Conservation (phyloP, 306 rosid genomes). For the Corylus avellana region DNA sequence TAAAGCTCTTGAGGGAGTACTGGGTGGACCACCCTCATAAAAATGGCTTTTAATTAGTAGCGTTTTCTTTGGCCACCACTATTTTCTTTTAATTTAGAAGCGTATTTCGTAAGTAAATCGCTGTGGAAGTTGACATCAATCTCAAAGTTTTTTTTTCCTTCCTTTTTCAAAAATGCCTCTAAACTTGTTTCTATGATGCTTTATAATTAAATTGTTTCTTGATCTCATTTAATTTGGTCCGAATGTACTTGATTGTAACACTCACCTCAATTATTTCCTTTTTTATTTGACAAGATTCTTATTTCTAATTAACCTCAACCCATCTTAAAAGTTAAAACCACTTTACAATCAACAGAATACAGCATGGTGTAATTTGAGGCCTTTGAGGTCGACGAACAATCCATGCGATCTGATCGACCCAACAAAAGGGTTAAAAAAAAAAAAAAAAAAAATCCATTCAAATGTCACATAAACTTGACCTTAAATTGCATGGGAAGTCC, state of each 20-base stretch:
- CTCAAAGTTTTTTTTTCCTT: too few species aligned
- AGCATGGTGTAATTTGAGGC: not conserved
- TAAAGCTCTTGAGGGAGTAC: too few species aligned
- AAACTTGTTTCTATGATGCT: not conserved
- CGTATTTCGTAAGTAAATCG: too few species aligned
- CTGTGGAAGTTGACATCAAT: too few species aligned
- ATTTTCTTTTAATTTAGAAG: too few species aligned
- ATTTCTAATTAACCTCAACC: not conserved
- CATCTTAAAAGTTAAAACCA: not conserved
- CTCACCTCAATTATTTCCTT: not conserved
- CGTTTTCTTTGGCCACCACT: too few species aligned
- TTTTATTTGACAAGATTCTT: not conserved
- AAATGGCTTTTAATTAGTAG: too few species aligned
- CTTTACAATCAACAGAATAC: not conserved
- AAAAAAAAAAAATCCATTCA: not conserved
- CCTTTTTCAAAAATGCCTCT: too few species aligned
- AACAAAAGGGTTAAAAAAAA: not conserved
- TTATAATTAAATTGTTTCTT: not conserved
- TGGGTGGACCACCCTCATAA: too few species aligned
- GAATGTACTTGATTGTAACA: not conserved
- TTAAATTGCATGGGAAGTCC: conserved; percentile 11
- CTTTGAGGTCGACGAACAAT: not conserved
- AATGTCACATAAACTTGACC: not conserved
- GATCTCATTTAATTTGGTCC: not conserved
- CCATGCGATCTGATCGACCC: not conserved